Percentiles rank a stretch among this genome's conserved stretches.
These are phyloP conservation scores for Didymellaceae sp. DNA, from an alignment of 2,329 filamentous ascomycete genomes.

Conservation along the genomic window DNA sequence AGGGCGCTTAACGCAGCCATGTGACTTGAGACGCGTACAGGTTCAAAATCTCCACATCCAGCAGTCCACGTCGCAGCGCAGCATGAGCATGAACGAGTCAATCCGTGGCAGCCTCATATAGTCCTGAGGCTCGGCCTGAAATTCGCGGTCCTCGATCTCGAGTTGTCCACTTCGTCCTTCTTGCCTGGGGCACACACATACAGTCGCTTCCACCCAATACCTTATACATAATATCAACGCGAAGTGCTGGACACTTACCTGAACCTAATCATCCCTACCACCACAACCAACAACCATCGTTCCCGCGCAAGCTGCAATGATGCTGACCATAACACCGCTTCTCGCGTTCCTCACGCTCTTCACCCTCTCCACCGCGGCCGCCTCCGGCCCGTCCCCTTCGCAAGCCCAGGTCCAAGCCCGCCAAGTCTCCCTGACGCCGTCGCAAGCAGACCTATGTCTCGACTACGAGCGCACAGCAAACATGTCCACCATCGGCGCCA, in stretches of 20 bases:
- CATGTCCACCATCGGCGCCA: slow-evolving; percentile 55
- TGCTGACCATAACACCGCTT: background rate
- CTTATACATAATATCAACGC: background rate
- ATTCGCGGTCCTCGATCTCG: slow-evolving; percentile 28
- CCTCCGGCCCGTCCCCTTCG: slow-evolving; percentile 21
- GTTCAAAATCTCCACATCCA: slow-evolving; percentile 35
- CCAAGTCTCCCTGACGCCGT: slow-evolving; percentile 34
- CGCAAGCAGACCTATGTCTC: slow-evolving; percentile 44
- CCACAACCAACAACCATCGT: background rate
- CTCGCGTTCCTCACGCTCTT: too few relatives aligned
- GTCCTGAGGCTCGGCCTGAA: slow-evolving; percentile 42
- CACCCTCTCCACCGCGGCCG: slow-evolving; percentile 30
- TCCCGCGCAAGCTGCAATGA: background rate
- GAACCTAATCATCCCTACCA: slow-evolving; percentile 12
- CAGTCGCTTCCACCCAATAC: slow-evolving; percentile 19
- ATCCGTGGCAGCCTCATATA: slow-evolving; percentile 37
- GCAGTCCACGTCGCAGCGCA: slow-evolving; percentile 38
- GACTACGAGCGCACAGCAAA: slow-evolving; percentile 57
- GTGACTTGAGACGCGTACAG: slow-evolving; percentile 35
- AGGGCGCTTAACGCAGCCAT: slow-evolving; percentile 31
- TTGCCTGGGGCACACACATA: slow-evolving; percentile 30
- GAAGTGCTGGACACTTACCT: slow-evolving; percentile 40
- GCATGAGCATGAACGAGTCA: slow-evolving; percentile 33
- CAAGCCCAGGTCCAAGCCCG: slow-evolving; percentile 32
- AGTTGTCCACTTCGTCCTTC: slow-evolving; percentile 23